These are phyloP conservation scores for Phyllosticta citrichinensis DNA, from an alignment of 2,329 filamentous ascomycete genomes.

Conservation along the genomic window DNA sequence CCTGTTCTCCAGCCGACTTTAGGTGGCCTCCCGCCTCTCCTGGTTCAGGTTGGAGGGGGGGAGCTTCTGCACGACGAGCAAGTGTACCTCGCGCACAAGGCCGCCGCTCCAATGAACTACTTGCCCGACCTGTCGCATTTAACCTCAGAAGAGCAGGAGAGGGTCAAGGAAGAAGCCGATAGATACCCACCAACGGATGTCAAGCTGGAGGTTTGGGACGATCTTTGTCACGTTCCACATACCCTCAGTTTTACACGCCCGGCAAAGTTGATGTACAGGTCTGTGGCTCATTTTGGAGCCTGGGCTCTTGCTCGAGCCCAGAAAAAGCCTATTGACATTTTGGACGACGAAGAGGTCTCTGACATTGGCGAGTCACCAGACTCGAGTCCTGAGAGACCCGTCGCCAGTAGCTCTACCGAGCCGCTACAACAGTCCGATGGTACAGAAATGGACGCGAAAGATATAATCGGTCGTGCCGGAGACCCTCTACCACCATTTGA, in stretches of 20 bases:
- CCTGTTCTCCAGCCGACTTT: conserved; percentile 80
- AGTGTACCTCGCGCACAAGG: conserved; percentile 90
- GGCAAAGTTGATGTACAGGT: conserved; percentile 91
- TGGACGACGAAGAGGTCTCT: conserved; percentile 68
- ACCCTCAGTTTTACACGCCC: conserved; percentile 94
- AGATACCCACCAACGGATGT: conserved; percentile 79
- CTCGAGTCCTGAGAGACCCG: background rate
- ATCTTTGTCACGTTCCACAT: conserved; percentile 83
- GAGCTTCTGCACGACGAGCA: conserved; percentile 90
- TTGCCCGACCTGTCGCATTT: conserved; percentile 42
- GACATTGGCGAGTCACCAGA: conserved; percentile 53
- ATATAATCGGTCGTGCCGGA: conserved; percentile 66
- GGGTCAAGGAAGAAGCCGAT: conserved; percentile 53
- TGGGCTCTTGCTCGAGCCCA: conserved; percentile 84
- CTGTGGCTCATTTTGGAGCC: conserved; percentile 83
- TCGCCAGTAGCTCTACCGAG: conserved; percentile 11
- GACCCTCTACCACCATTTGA: conserved; percentile 72
- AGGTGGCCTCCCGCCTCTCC: conserved; percentile 76
- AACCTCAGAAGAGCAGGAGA: conserved; percentile 33
- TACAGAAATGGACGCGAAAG: background rate
- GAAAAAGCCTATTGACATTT: conserved; percentile 66
- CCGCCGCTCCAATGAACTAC: conserved; percentile 71
- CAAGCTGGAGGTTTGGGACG: conserved; percentile 92
- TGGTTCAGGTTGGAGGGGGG: conserved; percentile 79
- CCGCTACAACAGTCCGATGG: conserved; percentile 11